Evolutionary conservation across 306 rosid species (phyloP), one percentile per base, ranked within the genome.

Genomic region (Acacia confusa): DNA sequence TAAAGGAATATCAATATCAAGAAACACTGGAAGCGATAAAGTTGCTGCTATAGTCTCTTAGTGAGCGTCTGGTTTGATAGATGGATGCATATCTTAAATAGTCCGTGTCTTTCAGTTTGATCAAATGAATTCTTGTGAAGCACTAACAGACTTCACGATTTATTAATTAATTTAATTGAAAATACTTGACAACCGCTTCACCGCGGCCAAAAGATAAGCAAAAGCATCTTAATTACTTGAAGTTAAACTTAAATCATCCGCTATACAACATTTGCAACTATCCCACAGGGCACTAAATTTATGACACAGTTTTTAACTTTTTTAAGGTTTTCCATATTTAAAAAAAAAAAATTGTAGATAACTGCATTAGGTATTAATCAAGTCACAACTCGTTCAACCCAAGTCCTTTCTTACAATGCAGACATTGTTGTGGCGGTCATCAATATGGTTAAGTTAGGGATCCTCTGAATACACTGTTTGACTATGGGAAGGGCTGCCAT

Each of bases 401-500:
- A 41, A 27, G 28, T 30, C 34, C 19, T 43, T 73, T 72, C 87
- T 85, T 95, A 95, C 99, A 93, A 92, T 60, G 99, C 97, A 52
- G 99, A 95, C 70, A 81, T 64, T 25, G 97, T 91, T 70, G 97
- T 88, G 20, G 87, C 86, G 19, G 97, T 95, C 89, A 93, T 70
- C 92, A 93, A 87, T 68, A 95, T 82, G 53, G 68, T 91, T 72
- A 95, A 81, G 80, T 84, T 88, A 69, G 97, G 97, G 84, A 90
- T 88, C 52, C 16, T 85, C 78, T 64, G 85, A 57, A 91, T 86
- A 85, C 95, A 91, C 48, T 87, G 88, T 85, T 85, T 91, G 88
- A 95, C 89, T 20, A 95, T 88, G 25, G 97, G 95, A 91, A 95
- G 83, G 32, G 97, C 95, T 22, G 92, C 79, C 93, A 91, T 83